Percentiles rank a stretch among this genome's conserved stretches.
Evolutionary conservation across 768 basidiomycete species (phyloP).

Genomic region (Mycena kentingensis): DNA sequence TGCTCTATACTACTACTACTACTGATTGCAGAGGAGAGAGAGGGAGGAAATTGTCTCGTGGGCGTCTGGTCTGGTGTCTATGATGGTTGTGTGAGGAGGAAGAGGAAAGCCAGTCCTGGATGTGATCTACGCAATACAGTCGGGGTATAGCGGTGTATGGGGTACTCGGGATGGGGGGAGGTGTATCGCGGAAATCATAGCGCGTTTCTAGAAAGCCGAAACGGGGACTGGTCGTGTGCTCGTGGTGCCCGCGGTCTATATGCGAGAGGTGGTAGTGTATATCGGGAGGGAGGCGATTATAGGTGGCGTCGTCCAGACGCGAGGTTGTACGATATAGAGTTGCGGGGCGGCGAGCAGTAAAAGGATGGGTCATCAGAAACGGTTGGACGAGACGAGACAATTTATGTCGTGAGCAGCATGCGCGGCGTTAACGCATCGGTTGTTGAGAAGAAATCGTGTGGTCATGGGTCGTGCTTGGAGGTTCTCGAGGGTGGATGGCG

Average conservation of each 20-base stretch:
- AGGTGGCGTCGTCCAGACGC: constrained; percentile 23
- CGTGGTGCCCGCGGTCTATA: constrained; percentile 43
- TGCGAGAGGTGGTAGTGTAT: constrained; percentile 25
- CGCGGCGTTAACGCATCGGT: constrained; percentile 37
- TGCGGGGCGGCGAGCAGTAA: constrained; percentile 44
- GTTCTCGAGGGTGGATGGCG: constrained; percentile 6
- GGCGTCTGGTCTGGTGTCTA: constrained; percentile 24
- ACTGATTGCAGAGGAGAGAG: constrained; percentile 17
- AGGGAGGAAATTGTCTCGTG: constrained; percentile 58
- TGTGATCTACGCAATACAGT: constrained; percentile 38
- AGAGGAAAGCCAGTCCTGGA: constrained; percentile 33
- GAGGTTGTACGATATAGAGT: constrained; percentile 30
- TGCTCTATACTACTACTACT: constrained; percentile 60
- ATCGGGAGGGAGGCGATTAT: constrained; percentile 20
- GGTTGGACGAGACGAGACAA: constrained; percentile 48
- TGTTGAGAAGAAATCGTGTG: constrained; percentile 21
- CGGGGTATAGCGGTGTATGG: constrained; percentile 21
- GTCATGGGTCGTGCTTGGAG: constrained; percentile 22
- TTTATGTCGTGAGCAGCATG: constrained; percentile 61
- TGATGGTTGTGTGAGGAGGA: constrained; percentile 17
- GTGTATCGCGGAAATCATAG: constrained; percentile 35
- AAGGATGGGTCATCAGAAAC: constrained; percentile 48
- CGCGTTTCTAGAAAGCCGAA: constrained; percentile 39
- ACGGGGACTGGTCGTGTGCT: constrained; percentile 36
- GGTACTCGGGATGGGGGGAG: constrained; percentile 15